Percentiles rank a stretch among this genome's conserved stretches.
These are phyloP conservation scores for Aspergillus egyptiacus DNA, from an alignment of 495 filamentous ascomycete genomes.

Conservation along the genomic window DNA sequence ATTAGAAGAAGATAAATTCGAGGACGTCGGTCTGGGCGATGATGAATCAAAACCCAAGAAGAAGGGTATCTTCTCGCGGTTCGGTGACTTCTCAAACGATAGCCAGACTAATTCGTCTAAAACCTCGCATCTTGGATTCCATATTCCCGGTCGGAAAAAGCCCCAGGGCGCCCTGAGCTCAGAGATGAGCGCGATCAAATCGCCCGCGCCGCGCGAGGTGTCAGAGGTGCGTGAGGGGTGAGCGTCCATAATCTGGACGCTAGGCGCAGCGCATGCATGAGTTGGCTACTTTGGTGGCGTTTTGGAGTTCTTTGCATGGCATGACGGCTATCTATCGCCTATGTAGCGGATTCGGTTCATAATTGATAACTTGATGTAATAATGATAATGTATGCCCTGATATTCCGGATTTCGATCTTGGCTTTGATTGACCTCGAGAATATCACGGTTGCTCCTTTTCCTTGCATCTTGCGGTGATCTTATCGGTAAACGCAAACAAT, in stretches of 20 bases:
- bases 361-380: constrained; percentile 1
- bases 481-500: constrained; percentile 1
- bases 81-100: constrained; percentile 56
- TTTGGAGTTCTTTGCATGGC: constrained; percentile 1
- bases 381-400: constrained; percentile 3
- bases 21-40: constrained; percentile 85
- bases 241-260: constrained; percentile 1
- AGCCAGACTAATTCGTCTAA: constrained; percentile 42
- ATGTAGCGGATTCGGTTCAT: constrained; percentile 1
- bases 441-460: background rate
- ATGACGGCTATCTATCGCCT: background rate
- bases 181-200: constrained; percentile 56
- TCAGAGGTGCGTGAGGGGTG: constrained; percentile 26
- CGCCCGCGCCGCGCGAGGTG: constrained; percentile 21
- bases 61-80: constrained; percentile 77
- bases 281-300: constrained; percentile 1
- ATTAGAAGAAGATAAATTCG: constrained; percentile 73
- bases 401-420: background rate
- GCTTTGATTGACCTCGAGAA: background rate
- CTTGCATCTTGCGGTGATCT: background rate
- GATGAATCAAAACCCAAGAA: constrained; percentile 72
- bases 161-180: constrained; percentile 68
- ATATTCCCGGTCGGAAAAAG: constrained; percentile 65
- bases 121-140: constrained; percentile 50
- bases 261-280: constrained; percentile 1